These are phyloP conservation scores for Suhomyces terraborum DNA, from an alignment of 1,139 yeast species.

Conservation along the genomic window DNA sequence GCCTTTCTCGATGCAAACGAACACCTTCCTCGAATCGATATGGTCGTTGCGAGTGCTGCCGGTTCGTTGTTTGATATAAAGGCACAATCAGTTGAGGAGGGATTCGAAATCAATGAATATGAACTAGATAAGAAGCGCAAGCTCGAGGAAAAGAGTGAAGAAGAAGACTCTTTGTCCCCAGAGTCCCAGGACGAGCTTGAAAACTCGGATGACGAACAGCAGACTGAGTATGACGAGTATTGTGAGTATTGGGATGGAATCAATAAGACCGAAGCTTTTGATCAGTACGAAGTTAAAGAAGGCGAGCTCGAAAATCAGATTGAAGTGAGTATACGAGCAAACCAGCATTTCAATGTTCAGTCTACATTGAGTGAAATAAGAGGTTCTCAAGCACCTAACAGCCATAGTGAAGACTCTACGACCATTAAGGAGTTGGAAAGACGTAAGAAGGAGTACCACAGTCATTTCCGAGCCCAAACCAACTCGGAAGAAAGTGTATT, in stretches of 20 bases:
- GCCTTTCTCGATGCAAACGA: conserved; percentile 42
- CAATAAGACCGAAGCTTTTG: conserved; percentile 7
- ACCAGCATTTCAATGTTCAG: conserved; percentile 3
- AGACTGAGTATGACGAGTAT: conserved; percentile 11
- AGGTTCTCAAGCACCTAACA: neutral
- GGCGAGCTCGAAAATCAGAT: neutral
- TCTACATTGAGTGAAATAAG: conserved; percentile 5
- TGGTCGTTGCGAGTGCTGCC: conserved; percentile 54
- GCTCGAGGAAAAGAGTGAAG: conserved; percentile 1
- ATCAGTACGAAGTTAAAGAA: conserved; percentile 2
- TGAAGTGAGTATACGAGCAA: conserved; percentile 3
- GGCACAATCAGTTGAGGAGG: conserved; percentile 38
- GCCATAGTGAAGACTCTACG: neutral
- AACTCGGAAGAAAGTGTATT: neutral
- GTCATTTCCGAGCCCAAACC: neutral
- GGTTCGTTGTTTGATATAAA: conserved; percentile 45
- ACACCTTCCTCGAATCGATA: conserved; percentile 43
- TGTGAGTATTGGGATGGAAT: conserved; percentile 12
- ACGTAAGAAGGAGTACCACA: neutral
- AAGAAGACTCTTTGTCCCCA: neutral
- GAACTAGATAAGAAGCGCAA: conserved; percentile 6
- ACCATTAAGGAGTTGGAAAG: neutral
- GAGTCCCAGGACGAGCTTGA: conserved; percentile 3
- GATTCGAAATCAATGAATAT: conserved; percentile 21
- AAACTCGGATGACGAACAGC: conserved; percentile 6